These are phyloP conservation scores for Fusarium liriodendri DNA, from an alignment of 2,329 filamentous ascomycete species.

Conservation along the genomic window DNA sequence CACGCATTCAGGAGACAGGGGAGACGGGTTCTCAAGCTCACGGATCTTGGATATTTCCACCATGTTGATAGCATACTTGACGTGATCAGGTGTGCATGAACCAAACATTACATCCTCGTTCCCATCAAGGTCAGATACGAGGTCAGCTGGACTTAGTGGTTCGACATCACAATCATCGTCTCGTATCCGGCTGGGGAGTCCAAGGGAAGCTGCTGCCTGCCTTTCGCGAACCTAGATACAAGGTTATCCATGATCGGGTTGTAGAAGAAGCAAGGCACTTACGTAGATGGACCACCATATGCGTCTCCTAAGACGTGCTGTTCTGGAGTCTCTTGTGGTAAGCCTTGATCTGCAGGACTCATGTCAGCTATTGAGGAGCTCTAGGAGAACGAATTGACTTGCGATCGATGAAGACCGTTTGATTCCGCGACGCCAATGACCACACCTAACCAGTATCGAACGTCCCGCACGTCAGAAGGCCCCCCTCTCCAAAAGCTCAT, in stretches of 20 bases:
- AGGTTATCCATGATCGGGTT: not conserved
- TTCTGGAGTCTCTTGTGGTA: constrained; percentile 42
- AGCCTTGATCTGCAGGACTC: constrained; percentile 38
- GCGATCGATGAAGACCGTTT: constrained; percentile 56
- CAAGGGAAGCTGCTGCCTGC: constrained; percentile 51
- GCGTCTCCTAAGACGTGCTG: constrained; percentile 53
- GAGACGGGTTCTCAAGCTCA: constrained; percentile 11
- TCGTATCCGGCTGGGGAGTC: constrained; percentile 51
- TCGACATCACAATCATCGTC: constrained; percentile 55
- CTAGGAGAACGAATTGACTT: constrained; percentile 9
- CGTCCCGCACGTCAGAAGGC: constrained; percentile 59
- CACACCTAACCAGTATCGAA: constrained; percentile 61
- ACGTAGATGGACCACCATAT: constrained; percentile 68
- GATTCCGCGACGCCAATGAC: constrained; percentile 64
- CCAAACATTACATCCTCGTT: constrained; percentile 42
- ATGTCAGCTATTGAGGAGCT: not conserved
- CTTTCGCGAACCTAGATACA: constrained; percentile 48
- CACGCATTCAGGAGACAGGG: not conserved
- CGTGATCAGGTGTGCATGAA: constrained; percentile 47
- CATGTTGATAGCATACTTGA: constrained; percentile 52
- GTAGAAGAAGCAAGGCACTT: constrained; percentile 31
- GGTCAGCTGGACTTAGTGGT: constrained; percentile 45
- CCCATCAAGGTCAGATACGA: constrained; percentile 45
- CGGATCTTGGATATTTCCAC: constrained; percentile 50
- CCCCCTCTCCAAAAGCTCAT: constrained; percentile 67